These are phyloP conservation scores for Rhododendron ferrugineum DNA, from an alignment of 148 eudicot genomes.

Conservation along the genomic window DNA sequence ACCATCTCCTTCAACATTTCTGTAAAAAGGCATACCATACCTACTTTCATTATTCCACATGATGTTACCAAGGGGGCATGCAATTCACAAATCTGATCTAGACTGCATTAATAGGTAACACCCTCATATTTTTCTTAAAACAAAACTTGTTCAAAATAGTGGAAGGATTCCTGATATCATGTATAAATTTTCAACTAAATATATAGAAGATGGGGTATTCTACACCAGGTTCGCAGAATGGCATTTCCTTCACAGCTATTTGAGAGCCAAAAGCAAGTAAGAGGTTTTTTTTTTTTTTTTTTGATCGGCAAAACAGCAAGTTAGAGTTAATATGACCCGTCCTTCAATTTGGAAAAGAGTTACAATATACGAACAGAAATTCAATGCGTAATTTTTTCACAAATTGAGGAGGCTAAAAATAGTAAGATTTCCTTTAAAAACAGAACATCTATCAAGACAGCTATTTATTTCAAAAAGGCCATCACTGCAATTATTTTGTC, in stretches of 20 bases:
- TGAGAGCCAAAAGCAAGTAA: background rate
- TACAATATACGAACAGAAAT: background rate
- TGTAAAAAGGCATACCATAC: constrained; percentile 21
- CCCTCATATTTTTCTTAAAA: background rate
- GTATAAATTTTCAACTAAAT: background rate
- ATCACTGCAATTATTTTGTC: background rate
- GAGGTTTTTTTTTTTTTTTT: too few relatives aligned
- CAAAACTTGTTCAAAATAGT: background rate
- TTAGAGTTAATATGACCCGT: background rate
- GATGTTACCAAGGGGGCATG: background rate
- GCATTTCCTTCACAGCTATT: background rate
- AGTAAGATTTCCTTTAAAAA: background rate
- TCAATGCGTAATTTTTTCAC: background rate
- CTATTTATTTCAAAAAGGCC: background rate
- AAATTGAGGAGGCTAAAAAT: background rate
- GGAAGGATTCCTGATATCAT: background rate
- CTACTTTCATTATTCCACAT: background rate
- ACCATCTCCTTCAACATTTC: constrained; percentile 60
- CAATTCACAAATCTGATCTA: background rate
- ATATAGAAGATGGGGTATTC: background rate
- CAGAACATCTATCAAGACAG: background rate
- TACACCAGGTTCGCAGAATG: background rate
- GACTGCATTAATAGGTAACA: background rate
- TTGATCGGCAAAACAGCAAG: too few relatives aligned
- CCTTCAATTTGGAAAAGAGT: background rate